Evolutionary conservation across 768 basidiomycete species (phyloP).

Genomic region (Tubosaeta sp.): DNA sequence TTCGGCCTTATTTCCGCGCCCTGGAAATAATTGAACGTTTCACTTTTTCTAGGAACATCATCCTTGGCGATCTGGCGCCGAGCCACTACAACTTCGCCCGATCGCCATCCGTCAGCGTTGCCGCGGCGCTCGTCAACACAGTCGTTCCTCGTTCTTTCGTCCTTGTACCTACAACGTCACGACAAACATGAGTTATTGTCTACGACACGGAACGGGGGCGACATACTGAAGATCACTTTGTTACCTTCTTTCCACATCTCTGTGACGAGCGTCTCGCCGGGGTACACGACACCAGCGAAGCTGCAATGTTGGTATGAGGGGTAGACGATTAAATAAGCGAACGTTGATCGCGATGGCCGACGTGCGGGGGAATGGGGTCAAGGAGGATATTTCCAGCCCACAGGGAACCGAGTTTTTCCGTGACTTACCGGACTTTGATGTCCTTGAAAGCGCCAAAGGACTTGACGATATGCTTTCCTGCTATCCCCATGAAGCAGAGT

Average conservation of each 20-base stretch:
- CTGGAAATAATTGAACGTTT: background rate
- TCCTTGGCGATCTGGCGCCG: background rate
- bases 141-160: constrained; percentile 78
- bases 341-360: background rate
- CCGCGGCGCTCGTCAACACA: constrained; percentile 79
- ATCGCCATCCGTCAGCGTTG: constrained; percentile 51
- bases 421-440: constrained; percentile 85
- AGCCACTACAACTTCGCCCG: constrained; percentile 57
- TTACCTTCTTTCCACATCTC: constrained; percentile 97
- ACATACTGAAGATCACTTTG: constrained; percentile 89
- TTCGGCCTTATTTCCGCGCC: background rate
- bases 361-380: background rate
- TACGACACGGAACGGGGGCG: background rate
- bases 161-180: constrained; percentile 58
- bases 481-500: constrained; percentile 88
- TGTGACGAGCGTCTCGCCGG: constrained; percentile 92
- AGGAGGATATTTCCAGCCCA: background rate
- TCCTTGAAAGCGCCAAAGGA: constrained; percentile 82
- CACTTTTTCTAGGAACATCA: background rate
- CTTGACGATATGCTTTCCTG: constrained; percentile 89
- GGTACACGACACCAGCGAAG: constrained; percentile 89
- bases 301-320: constrained; percentile 30
- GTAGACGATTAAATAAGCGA: background rate
- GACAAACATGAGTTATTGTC: background rate
- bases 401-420: background rate